A percentile compares a stretch with the other conserved stretches of the same genome.
Evolutionary conservation across 2,329 filamentous ascomycete species (phyloP).

Genomic region (Penicillium italicum): DNA sequence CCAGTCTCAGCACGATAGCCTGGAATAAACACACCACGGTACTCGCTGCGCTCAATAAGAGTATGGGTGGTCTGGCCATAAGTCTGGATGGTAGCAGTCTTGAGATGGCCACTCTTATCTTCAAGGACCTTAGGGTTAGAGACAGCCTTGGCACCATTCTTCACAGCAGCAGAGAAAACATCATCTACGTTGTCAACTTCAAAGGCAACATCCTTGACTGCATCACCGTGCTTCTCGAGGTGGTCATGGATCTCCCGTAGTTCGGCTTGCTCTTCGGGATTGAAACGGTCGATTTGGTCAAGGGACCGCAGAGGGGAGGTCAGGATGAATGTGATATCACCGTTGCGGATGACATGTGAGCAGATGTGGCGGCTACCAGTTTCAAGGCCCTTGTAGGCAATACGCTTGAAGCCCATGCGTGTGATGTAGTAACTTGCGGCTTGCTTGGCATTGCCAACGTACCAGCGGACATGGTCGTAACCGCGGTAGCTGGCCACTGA

Average conservation of each 20-base stretch:
- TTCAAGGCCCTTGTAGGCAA: constrained; percentile 85
- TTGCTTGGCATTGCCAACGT: constrained; percentile 95
- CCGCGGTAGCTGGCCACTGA: constrained; percentile 57
- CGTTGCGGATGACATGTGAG: constrained; percentile 64
- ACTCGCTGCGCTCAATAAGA: constrained; percentile 68
- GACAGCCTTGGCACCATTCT: constrained; percentile 41
- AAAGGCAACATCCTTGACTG: constrained; percentile 91
- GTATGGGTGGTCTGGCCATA: constrained; percentile 97
- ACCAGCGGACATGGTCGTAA: constrained; percentile 94
- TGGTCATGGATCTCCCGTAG: constrained; percentile 76
- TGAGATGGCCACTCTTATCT: constrained; percentile 64
- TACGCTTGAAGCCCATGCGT: constrained; percentile 76
- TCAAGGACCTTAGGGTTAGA: constrained; percentile 53
- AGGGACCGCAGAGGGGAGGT: constrained; percentile 54
- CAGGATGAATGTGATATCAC: constrained; percentile 43
- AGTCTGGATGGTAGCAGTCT: constrained; percentile 76
- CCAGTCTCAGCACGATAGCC: constrained; percentile 63
- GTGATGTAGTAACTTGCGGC: constrained; percentile 83
- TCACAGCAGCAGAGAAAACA: constrained; percentile 71
- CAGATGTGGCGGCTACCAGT: constrained; percentile 78
- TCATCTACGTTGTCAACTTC: constrained; percentile 85
- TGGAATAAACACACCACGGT: constrained; percentile 75
- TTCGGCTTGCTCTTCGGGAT: constrained; percentile 57
- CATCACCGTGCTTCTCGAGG: constrained; percentile 83
- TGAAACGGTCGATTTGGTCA: constrained; percentile 58